A percentile compares a stretch with the other conserved stretches of the same genome.
Evolutionary conservation across 139 green algal genomes (phyloP).

Genomic region (Chlamydomonas asymmetrica): DNA sequence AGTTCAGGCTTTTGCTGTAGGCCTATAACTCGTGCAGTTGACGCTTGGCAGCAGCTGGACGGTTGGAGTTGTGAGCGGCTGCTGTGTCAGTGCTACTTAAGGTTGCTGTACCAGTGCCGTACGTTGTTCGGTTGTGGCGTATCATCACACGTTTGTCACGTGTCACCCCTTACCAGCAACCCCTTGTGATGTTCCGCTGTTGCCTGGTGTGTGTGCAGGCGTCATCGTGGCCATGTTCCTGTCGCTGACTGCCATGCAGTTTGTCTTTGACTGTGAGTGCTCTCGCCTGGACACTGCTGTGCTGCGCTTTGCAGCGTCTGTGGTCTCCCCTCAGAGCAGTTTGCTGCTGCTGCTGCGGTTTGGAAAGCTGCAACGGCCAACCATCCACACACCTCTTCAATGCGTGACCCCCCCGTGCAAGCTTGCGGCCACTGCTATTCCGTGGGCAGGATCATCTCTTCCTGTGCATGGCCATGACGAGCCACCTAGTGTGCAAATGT

Average conservation of each 20-base stretch:
- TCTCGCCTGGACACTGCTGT: background rate
- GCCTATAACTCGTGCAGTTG: too few relatives aligned
- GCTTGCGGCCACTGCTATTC: background rate
- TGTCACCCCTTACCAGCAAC: too few relatives aligned
- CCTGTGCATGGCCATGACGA: background rate
- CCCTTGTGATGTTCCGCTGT: too few relatives aligned
- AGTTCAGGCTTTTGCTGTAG: too few relatives aligned
- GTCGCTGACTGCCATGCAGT: conserved; percentile 19
- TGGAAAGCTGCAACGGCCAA: background rate
- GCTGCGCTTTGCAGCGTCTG: background rate
- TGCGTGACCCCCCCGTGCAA: too few relatives aligned
- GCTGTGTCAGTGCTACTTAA: too few relatives aligned
- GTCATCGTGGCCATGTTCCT: conserved; percentile 17
- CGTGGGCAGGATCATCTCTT: background rate
- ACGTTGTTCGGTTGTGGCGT: too few relatives aligned
- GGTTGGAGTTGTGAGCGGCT: too few relatives aligned
- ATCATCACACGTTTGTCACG: too few relatives aligned
- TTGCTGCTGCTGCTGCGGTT: background rate
- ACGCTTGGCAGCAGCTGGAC: too few relatives aligned
- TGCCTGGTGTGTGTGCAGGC: too few relatives aligned
- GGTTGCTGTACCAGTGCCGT: too few relatives aligned
- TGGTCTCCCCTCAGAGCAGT: background rate
- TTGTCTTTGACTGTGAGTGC: background rate
- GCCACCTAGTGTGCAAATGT: background rate
- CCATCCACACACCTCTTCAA: background rate